phyloP scores from a whole-genome alignment of 371 early-diverging fungal species.

The Saksenaea vasiformis region DNA sequence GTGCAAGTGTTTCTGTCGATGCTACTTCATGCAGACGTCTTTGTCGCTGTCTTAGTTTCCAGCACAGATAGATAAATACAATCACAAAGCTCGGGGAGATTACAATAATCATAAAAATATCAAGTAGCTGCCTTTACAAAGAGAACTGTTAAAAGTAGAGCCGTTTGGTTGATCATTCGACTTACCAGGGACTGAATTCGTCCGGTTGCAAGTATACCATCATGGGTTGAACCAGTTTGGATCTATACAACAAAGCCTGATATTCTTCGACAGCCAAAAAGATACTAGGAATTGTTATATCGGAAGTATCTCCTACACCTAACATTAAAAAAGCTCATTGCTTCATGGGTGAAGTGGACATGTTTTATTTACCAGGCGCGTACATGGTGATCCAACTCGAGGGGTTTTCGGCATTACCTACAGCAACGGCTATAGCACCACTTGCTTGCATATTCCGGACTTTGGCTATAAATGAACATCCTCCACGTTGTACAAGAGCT shows the following conservation, averaged over 20 bases:
- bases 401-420: constrained; percentile 74
- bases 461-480: constrained; percentile 85
- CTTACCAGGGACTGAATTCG: constrained; percentile 36
- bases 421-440: constrained; percentile 86
- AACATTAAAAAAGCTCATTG: neutral
- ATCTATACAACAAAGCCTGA: constrained; percentile 42
- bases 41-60: constrained; percentile 62
- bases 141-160: neutral
- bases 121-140: constrained; percentile 22
- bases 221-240: constrained; percentile 41
- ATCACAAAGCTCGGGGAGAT: constrained; percentile 48
- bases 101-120: constrained; percentile 25
- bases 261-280: constrained; percentile 72
- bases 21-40: constrained; percentile 63
- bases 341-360: neutral
- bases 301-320: constrained; percentile 65
- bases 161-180: constrained; percentile 42
- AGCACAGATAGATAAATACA: constrained; percentile 61
- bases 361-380: constrained; percentile 64
- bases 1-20: constrained; percentile 64
- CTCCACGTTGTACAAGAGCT: constrained; percentile 80
- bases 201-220: constrained; percentile 33
- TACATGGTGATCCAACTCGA: constrained; percentile 83
- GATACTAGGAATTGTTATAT: constrained; percentile 74
- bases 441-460: constrained; percentile 84